Conservation (phyloP, 306 rosid genomes). For the Dryas drummondii region DNA sequence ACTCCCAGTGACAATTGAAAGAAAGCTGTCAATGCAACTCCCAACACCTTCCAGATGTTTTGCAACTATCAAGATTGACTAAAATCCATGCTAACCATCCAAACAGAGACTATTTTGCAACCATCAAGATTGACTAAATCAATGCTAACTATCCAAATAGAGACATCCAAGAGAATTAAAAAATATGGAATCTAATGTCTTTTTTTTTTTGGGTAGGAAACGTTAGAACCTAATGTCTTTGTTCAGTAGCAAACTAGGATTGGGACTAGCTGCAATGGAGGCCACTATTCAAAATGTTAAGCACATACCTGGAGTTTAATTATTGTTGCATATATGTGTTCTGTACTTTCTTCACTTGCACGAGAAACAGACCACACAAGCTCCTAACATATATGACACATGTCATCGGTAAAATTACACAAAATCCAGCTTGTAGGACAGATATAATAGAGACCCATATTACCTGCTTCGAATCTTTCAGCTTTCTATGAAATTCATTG, state of each 20-base stretch:
- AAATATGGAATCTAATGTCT: neutral
- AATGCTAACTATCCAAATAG: neutral
- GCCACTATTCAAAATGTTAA: constrained; percentile 16
- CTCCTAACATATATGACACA: constrained; percentile 49
- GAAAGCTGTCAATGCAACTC: neutral
- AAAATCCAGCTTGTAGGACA: constrained; percentile 13
- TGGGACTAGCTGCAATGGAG: neutral
- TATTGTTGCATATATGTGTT: constrained; percentile 68
- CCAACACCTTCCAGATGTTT: neutral
- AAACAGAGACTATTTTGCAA: neutral
- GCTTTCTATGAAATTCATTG: constrained; percentile 50
- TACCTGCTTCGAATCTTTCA: constrained; percentile 88
- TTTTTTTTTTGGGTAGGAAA: no score
- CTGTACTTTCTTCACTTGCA: constrained; percentile 94
- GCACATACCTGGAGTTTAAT: constrained; percentile 76
- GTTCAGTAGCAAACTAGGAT: neutral
- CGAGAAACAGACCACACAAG: constrained; percentile 80
- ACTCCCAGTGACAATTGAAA: no score
- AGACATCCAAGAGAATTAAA: constrained; percentile 1
- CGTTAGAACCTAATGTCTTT: neutral
- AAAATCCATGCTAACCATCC: neutral
- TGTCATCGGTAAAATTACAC: constrained; percentile 23
- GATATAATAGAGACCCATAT: constrained; percentile 25
- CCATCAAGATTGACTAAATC: neutral
- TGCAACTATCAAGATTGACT: neutral